Evolutionary conservation across 2,329 filamentous ascomycete species (phyloP).

Genomic region (Trichophyton schoenleinii): DNA sequence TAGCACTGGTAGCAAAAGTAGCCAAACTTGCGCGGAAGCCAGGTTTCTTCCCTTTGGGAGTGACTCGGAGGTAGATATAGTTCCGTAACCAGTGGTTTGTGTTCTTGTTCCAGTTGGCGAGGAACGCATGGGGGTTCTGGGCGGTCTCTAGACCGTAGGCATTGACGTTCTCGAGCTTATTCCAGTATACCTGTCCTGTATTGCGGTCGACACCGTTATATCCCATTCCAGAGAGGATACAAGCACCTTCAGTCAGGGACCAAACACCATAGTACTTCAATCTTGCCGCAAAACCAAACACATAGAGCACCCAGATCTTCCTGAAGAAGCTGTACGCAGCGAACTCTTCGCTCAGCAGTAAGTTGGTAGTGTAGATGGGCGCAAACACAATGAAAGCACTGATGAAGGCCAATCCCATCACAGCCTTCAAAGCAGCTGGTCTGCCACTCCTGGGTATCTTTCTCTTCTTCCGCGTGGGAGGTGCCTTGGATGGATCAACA

Average conservation of each 20-base stretch:
- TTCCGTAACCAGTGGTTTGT: constrained; percentile 95
- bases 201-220: constrained; percentile 84
- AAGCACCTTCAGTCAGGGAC: constrained; percentile 84
- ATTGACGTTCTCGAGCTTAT: constrained; percentile 79
- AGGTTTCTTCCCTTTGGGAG: constrained; percentile 87
- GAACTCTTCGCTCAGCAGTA: constrained; percentile 55
- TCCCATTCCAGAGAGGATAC: constrained; percentile 83
- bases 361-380: constrained; percentile 49
- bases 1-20: constrained; percentile 84
- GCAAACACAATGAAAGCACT: constrained; percentile 62
- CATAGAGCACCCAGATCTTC: constrained; percentile 67
- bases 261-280: constrained; percentile 97
- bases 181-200: constrained; percentile 78
- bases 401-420: constrained; percentile 66
- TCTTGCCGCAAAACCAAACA: constrained; percentile 68
- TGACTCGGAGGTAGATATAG: constrained; percentile 90
- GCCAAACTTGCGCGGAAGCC: constrained; percentile 89
- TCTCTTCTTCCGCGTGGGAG: constrained; percentile 75
- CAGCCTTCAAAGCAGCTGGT: constrained; percentile 67
- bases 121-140: constrained; percentile 83
- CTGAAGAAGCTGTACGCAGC: constrained; percentile 55
- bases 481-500: constrained; percentile 72
- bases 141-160: constrained; percentile 76
- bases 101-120: constrained; percentile 96
- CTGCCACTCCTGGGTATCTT: constrained; percentile 84